Evolutionary conservation across 345 rosid species (phyloP).

Genomic region (Salix udensis): DNA sequence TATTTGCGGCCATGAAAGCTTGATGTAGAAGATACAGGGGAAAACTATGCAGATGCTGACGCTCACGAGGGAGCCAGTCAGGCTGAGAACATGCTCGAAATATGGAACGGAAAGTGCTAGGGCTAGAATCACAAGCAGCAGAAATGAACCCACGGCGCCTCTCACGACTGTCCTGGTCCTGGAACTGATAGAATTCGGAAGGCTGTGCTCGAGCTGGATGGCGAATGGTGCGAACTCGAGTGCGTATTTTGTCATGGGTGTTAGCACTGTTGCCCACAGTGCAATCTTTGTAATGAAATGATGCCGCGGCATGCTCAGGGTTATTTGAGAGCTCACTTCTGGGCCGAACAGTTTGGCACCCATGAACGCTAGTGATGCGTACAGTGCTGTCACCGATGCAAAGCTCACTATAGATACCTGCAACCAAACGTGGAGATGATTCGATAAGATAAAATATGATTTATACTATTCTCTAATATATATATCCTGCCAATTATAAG

Average conservation of each 20-base stretch:
- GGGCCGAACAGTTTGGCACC: slow-evolving; percentile 75
- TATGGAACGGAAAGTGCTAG: slow-evolving; percentile 60
- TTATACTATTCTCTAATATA: too few species aligned
- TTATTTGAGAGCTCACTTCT: slow-evolving; percentile 56
- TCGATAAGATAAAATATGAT: too few species aligned
- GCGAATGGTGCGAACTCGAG: slow-evolving; percentile 75
- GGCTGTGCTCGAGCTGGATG: slow-evolving; percentile 54
- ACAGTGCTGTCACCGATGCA: slow-evolving; percentile 45
- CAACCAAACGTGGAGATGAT: not conserved
- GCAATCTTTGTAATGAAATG: slow-evolving; percentile 60
- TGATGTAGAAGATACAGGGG: slow-evolving; percentile 61
- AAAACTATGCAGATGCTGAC: slow-evolving; percentile 43
- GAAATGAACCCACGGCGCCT: slow-evolving; percentile 47
- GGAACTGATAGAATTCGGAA: slow-evolving; percentile 42
- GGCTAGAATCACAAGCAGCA: slow-evolving; percentile 46
- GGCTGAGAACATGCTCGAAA: slow-evolving; percentile 65
- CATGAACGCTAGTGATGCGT: slow-evolving; percentile 55
- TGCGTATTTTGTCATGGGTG: slow-evolving; percentile 82
- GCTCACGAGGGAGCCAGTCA: slow-evolving; percentile 69
- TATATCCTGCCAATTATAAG: too few species aligned
- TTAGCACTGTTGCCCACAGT: slow-evolving; percentile 68
- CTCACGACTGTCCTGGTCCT: slow-evolving; percentile 41
- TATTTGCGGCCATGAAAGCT: slow-evolving; percentile 49
- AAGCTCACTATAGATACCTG: slow-evolving; percentile 76
- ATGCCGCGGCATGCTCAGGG: slow-evolving; percentile 63